phyloP scores from a whole-genome alignment of 1,284 basidiomycete genomes.

The Papiliotrema flavescens region DNA sequence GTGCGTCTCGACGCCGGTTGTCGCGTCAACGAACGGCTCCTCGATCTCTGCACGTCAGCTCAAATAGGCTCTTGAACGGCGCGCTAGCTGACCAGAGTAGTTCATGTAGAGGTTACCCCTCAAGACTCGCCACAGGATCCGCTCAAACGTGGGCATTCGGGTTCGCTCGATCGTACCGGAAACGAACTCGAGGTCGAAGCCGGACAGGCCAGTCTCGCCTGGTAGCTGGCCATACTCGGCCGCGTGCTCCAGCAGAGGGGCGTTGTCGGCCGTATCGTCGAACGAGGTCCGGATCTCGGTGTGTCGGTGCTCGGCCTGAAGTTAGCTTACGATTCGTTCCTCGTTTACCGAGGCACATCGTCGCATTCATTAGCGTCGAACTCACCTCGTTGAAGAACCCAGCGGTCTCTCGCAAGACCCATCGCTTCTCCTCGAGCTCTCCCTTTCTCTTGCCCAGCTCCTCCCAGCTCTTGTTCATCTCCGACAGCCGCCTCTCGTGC shows the following conservation, averaged over 20 bases:
- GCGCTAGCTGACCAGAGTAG: slow-evolving; percentile 58
- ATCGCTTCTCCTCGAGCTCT: slow-evolving; percentile 86
- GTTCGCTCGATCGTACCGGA: slow-evolving; percentile 93
- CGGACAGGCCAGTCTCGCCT: slow-evolving; percentile 56
- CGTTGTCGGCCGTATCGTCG: slow-evolving; percentile 73
- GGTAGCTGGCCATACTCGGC: slow-evolving; percentile 56
- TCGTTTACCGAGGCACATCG: background rate
- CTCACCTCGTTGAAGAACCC: slow-evolving; percentile 86
- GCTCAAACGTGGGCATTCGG: slow-evolving; percentile 90
- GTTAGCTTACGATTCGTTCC: slow-evolving; percentile 7
- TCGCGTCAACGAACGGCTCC: slow-evolving; percentile 85
- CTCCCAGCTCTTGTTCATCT: slow-evolving; percentile 95
- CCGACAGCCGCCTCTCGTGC: slow-evolving; percentile 77
- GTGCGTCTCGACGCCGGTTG: slow-evolving; percentile 72
- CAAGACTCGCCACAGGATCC: slow-evolving; percentile 95
- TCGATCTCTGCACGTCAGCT: slow-evolving; percentile 63
- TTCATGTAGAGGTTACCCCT: slow-evolving; percentile 99
- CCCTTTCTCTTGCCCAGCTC: slow-evolving; percentile 78
- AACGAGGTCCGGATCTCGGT: slow-evolving; percentile 81
- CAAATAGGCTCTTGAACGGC: background rate
- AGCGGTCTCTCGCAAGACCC: slow-evolving; percentile 92
- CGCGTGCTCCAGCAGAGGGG: slow-evolving; percentile 86
- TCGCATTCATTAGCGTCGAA: slow-evolving; percentile 20
- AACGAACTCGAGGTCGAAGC: slow-evolving; percentile 87
- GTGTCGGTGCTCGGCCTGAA: slow-evolving; percentile 73